A percentile compares a stretch with the other conserved stretches of the same genome.
Conservation (phyloP, 352 stramenopile genomes). For the Phytopythium boreale region DNA sequence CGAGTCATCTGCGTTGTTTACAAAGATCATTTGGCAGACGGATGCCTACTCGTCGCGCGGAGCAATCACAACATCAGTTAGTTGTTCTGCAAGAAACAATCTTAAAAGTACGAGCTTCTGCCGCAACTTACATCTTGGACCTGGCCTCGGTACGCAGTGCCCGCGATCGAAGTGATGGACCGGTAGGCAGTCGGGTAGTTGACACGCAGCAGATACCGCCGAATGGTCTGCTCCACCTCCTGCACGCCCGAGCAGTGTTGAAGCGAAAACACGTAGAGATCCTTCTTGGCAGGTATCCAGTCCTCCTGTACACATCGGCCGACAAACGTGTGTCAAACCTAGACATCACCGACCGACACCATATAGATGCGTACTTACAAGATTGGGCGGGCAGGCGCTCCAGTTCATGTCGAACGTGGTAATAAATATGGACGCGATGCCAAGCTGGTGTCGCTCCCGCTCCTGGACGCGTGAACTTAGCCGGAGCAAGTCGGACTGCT, state of each 20-base stretch:
- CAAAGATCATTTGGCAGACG: slow-evolving; percentile 84
- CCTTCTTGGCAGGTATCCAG: slow-evolving; percentile 72
- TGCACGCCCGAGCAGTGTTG: slow-evolving; percentile 72
- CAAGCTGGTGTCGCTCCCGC: slow-evolving; percentile 55
- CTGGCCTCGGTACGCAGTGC: slow-evolving; percentile 47
- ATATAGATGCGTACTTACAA: slow-evolving; percentile 23
- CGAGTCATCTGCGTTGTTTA: slow-evolving; percentile 78
- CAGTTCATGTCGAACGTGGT: slow-evolving; percentile 85
- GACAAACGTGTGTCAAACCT: not conserved
- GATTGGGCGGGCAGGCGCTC: slow-evolving; percentile 53
- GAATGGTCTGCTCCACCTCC: slow-evolving; percentile 60
- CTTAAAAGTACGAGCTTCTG: not conserved
- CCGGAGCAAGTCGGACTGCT: slow-evolving; percentile 37
- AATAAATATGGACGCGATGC: slow-evolving; percentile 74
- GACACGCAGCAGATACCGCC: slow-evolving; percentile 64
- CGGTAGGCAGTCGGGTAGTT: slow-evolving; percentile 81
- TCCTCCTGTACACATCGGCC: slow-evolving; percentile 26
- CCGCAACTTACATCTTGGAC: slow-evolving; percentile 59
- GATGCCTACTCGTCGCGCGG: slow-evolving; percentile 29
- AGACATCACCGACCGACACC: not conserved
- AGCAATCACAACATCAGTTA: not conserved
- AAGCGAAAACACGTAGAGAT: slow-evolving; percentile 83
- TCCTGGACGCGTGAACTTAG: slow-evolving; percentile 35
- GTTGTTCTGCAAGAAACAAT: not conserved
- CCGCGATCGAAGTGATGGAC: slow-evolving; percentile 77